Conservation (phyloP, 2,329 filamentous ascomycete genomes). For the Fusarium drepaniforme region DNA sequence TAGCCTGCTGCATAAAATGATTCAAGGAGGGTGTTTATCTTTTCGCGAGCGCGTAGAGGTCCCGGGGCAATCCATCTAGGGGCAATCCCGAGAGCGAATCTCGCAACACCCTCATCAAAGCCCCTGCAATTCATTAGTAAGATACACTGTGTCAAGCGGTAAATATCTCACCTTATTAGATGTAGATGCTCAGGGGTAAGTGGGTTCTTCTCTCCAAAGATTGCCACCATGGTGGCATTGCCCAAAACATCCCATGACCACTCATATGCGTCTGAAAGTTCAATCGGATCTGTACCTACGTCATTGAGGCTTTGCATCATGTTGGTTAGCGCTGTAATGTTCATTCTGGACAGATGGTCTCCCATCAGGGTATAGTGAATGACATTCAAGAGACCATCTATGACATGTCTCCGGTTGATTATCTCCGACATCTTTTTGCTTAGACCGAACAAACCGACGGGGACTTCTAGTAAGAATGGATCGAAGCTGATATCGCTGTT, state of each 20-base stretch:
- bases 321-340: not conserved
- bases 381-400: not conserved
- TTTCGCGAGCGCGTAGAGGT: slow-evolving; percentile 1
- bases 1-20: not conserved
- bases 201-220: not conserved
- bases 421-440: not conserved
- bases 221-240: not conserved
- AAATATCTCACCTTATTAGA: not conserved
- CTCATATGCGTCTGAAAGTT: not conserved
- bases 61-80: not conserved
- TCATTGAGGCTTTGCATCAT: not conserved
- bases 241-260: not conserved
- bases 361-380: slow-evolving; percentile 3
- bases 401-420: not conserved
- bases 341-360: not conserved
- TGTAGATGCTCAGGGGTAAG: not conserved
- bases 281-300: not conserved
- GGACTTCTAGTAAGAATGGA: not conserved
- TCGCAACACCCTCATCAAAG: slow-evolving; percentile 4
- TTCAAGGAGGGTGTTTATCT: not conserved
- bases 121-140: not conserved
- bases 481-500: not conserved
- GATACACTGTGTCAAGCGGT: not conserved
- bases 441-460: not conserved
- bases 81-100: not conserved